Conservation (phyloP, 176 grass and related monocot genomes). For the Cenchrus americanus region DNA sequence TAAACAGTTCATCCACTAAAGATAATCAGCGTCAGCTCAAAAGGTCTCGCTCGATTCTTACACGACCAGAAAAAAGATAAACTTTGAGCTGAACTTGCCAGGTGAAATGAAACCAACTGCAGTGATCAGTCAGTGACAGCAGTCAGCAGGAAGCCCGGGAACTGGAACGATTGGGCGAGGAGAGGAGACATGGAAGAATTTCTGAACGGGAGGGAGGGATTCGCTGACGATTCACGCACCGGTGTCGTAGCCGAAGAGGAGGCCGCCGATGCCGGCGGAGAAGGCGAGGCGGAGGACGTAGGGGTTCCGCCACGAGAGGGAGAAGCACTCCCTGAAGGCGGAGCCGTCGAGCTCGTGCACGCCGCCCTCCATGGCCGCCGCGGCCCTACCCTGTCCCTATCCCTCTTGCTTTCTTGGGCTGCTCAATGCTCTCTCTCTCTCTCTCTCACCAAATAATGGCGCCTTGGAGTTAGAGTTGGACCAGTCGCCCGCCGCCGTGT, state of each 20-base stretch:
- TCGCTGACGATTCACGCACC: constrained; percentile 20
- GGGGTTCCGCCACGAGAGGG: constrained; percentile 72
- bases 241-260: constrained; percentile 93
- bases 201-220: no score
- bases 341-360: constrained; percentile 65
- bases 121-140: no score
- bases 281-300: constrained; percentile 84
- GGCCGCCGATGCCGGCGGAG: constrained; percentile 85
- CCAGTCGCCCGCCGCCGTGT: background rate
- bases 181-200: no score
- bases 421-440: background rate
- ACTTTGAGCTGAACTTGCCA: constrained; percentile 13
- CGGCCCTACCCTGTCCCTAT: background rate
- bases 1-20: background rate
- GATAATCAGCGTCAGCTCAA: background rate
- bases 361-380: constrained; percentile 65
- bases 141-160: no score
- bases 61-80: background rate
- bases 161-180: background rate
- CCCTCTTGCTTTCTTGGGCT: constrained; percentile 27
- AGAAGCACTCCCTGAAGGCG: constrained; percentile 80
- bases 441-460: background rate
- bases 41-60: background rate
- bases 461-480: background rate
- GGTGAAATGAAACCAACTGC: background rate